Evolutionary conservation across 2,329 filamentous ascomycete genomes (phyloP).

Genomic region (Pseudopithomyces chartarum): DNA sequence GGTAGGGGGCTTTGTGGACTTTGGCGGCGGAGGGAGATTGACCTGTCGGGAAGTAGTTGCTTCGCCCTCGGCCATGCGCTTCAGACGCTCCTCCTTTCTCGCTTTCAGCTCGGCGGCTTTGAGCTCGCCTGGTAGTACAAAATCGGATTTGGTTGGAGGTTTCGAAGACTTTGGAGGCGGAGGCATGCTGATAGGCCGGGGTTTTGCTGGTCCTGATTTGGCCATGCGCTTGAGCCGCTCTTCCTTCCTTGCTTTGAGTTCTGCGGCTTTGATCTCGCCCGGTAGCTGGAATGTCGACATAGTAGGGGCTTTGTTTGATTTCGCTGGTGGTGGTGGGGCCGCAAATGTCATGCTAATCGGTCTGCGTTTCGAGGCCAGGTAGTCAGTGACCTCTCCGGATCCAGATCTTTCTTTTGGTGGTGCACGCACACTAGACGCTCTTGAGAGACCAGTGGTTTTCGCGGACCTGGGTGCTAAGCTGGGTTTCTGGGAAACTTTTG

Average conservation of each 20-base stretch:
- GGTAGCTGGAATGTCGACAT: conserved; percentile 57
- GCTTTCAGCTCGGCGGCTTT: conserved; percentile 46
- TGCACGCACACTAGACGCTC: conserved; percentile 33
- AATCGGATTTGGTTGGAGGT: conserved; percentile 55
- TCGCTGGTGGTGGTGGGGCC: conserved; percentile 52
- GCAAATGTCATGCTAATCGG: conserved; percentile 56
- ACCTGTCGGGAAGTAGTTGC: conserved; percentile 39
- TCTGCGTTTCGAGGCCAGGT: conserved; percentile 51
- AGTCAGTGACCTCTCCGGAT: conserved; percentile 37
- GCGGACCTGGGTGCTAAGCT: conserved; percentile 31
- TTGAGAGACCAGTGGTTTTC: conserved; percentile 25
- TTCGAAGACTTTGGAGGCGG: conserved; percentile 57
- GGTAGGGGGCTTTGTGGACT: conserved; percentile 57
- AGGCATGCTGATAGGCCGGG: conserved; percentile 53
- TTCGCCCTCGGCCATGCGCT: conserved; percentile 41
- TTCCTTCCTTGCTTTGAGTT: conserved; percentile 57
- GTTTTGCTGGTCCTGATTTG: conserved; percentile 34
- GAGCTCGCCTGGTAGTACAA: conserved; percentile 60
- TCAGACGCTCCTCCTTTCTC: conserved; percentile 38
- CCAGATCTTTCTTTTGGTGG: conserved; percentile 23
- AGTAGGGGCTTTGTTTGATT: conserved; percentile 57
- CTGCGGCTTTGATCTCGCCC: conserved; percentile 59
- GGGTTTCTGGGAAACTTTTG: conserved; percentile 34
- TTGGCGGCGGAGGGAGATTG: conserved; percentile 50
- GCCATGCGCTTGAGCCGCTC: conserved; percentile 53